Conservation (phyloP, 805 yeast genomes). For the Brettanomyces naardenensis region DNA sequence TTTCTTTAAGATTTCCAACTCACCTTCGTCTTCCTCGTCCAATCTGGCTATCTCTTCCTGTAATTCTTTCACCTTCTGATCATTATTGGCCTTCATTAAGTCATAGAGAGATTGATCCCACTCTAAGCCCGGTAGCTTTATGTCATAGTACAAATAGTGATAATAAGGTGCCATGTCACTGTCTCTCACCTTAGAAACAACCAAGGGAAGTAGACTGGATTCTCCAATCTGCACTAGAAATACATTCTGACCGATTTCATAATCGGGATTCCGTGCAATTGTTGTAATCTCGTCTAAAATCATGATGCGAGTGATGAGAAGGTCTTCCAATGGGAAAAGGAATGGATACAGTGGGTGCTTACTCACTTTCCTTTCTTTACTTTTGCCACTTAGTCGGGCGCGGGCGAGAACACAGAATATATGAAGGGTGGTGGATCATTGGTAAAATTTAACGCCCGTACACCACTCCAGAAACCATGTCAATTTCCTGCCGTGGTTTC, state of each 20-base stretch:
- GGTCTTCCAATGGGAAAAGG: no score
- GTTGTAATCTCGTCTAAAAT: slow-evolving; percentile 7
- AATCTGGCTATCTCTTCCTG: slow-evolving; percentile 45
- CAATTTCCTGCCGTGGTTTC: no score
- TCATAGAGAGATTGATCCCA: slow-evolving; percentile 59
- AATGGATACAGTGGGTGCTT: no score
- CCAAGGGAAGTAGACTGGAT: slow-evolving; percentile 31
- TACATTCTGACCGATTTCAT: slow-evolving; percentile 71
- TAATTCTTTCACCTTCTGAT: slow-evolving; percentile 43
- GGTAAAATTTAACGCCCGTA: no score
- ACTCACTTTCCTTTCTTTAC: no score
- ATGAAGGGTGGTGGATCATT: no score
- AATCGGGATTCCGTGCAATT: slow-evolving; percentile 66
- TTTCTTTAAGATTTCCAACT: slow-evolving; percentile 67
- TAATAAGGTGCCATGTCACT: slow-evolving; percentile 80
- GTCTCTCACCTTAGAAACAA: slow-evolving; percentile 46
- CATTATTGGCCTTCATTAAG: slow-evolving; percentile 44
- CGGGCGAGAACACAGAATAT: no score
- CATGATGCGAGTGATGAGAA: no score
- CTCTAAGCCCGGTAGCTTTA: slow-evolving; percentile 29
- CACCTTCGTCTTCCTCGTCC: slow-evolving; percentile 75
- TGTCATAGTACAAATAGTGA: slow-evolving; percentile 49
- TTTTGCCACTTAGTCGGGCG: no score
- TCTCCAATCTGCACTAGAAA: slow-evolving; percentile 41
- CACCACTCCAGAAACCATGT: no score